These are phyloP conservation scores for Chaetomiaceae sp. DNA, from an alignment of 2,329 filamentous ascomycete genomes.

Conservation along the genomic window DNA sequence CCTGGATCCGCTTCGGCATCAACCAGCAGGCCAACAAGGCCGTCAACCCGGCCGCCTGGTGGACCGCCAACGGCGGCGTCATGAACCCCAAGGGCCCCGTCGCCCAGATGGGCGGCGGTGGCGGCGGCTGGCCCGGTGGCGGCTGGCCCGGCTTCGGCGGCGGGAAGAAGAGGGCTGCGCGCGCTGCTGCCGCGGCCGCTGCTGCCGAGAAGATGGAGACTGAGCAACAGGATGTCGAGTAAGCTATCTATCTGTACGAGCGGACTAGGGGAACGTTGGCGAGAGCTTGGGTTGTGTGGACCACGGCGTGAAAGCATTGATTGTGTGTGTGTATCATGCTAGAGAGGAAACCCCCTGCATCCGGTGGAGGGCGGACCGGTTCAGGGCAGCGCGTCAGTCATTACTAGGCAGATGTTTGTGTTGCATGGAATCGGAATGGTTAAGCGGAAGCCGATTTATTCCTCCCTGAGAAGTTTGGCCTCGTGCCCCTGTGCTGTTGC, in stretches of 20 bases:
- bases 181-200: background rate
- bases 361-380: too few species aligned
- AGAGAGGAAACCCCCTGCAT: too few species aligned
- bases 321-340: background rate
- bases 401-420: background rate
- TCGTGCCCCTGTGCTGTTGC: too few species aligned
- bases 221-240: too few species aligned
- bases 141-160: background rate
- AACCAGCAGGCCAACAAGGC: constrained; percentile 25
- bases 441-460: too few species aligned
- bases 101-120: constrained; percentile 1
- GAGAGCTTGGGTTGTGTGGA: too few species aligned
- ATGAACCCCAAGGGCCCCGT: constrained; percentile 29
- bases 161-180: background rate
- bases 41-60: constrained; percentile 29
- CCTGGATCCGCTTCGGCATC: constrained; percentile 32
- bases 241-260: too few species aligned
- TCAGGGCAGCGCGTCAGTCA: constrained; percentile 4
- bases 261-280: too few species aligned
- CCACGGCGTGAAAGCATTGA: too few species aligned
- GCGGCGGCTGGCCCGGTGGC: background rate
- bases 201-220: background rate
- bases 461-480: too few species aligned
- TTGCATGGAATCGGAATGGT: background rate
- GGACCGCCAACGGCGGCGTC: constrained; percentile 26